Evolutionary conservation across 805 yeast species (phyloP), one percentile per base, ranked within the genome.

Genomic region (Monosporozyma servazzii): DNA sequence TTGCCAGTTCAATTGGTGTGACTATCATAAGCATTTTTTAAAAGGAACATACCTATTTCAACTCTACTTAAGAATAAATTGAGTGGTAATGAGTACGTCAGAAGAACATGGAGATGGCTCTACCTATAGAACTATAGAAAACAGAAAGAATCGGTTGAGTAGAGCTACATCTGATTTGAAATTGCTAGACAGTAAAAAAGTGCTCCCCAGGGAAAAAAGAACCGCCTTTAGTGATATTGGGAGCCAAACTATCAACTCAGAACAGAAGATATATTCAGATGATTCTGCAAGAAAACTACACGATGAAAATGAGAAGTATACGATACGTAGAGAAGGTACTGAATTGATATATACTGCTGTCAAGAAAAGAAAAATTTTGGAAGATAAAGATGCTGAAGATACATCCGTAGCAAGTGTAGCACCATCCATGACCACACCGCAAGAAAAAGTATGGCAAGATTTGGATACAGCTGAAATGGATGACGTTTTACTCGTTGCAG

Each of bases 401-500:
- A 25, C 27, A 44, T 20, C n/a, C 20, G 37, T 59, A 63, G 61
- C 48, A 79, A 57, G 87, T 84, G 64, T 70, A 84, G 53, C 90
- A 85, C 61, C 78, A 75, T 29, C 86, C 80, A 13, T 30, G 1
- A 30, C 36, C 36, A 30, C 36, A 10, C 36, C 36, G 9, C 36
- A 30, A 30, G 15, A 30, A 8, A 20, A 44, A 11, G 13, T 17
- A 46, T 59, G 64, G 62, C 47, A 79, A 57, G 88, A 84, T 65
- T 70, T 84, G 53, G 93, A 85, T 61, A 78, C 75, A 30, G 86
- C 80, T 54, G 90, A 85, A 63, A 63, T 68, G 46, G 84, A 81
- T 56, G 91, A 85, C 64, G 87, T 89, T n/a, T 67, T 84, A 55
- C 87, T 90, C 95, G 96, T 85, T 21, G 77, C 85, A 50, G 99